These are phyloP conservation scores for Tephrocybe sp. DNA, from an alignment of 768 basidiomycete genomes.

Conservation along the genomic window DNA sequence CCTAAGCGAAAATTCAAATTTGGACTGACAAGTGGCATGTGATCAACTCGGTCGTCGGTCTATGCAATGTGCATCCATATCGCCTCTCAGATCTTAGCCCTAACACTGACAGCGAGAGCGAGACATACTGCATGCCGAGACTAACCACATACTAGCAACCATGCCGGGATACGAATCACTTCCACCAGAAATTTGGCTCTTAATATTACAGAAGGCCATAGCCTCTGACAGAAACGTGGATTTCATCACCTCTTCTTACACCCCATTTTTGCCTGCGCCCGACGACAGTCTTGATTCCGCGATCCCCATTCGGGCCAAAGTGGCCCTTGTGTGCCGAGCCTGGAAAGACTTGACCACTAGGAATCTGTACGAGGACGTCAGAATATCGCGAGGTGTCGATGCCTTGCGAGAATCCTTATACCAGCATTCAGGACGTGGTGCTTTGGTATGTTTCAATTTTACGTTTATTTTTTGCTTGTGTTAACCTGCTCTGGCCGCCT, in stretches of 20 bases:
- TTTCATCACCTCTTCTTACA: conserved; percentile 30
- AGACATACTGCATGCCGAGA: no score
- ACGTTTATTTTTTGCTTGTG: no score
- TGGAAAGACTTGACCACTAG: conserved; percentile 49
- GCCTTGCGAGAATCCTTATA: conserved; percentile 32
- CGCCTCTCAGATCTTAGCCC: no score
- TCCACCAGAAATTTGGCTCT: conserved; percentile 55
- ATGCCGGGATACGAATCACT: conserved; percentile 26
- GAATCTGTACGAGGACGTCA: conserved; percentile 54
- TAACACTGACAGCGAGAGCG: not conserved
- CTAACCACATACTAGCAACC: no score
- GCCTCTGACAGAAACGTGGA: conserved; percentile 24
- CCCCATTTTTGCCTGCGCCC: conserved; percentile 44
- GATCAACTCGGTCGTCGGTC: no score
- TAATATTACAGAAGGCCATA: conserved; percentile 47
- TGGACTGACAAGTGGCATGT: no score
- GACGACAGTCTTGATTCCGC: conserved; percentile 25
- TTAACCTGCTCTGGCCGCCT: no score
- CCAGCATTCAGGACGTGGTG: conserved; percentile 23
- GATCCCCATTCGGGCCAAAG: conserved; percentile 33
- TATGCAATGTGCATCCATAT: no score
- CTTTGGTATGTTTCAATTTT: conserved; percentile 22
- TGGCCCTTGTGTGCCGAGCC: conserved; percentile 54
- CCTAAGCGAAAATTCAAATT: no score
- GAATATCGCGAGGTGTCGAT: conserved; percentile 30